Percentiles rank a stretch among this genome's conserved stretches.
Evolutionary conservation across 371 early-diverging fungal genomes (phyloP).

Genomic region (Amoeboaphelidium protococcarum): DNA sequence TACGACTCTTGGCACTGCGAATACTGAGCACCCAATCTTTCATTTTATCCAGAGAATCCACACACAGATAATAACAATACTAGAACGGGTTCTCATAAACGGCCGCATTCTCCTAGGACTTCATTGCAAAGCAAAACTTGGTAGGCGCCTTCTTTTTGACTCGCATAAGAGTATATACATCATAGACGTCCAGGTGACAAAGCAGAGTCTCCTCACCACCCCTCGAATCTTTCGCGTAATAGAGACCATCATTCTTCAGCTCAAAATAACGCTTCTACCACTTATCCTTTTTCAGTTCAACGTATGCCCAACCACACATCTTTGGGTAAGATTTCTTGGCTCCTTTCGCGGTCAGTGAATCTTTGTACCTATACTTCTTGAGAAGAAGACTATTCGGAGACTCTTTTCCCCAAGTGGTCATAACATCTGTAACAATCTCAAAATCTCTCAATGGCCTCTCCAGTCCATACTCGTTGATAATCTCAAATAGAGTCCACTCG

Average conservation of each 20-base stretch:
- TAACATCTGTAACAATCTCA: slow-evolving; percentile 51
- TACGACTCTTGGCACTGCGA: slow-evolving; percentile 29
- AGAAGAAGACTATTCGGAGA: slow-evolving; percentile 39
- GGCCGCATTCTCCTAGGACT: slow-evolving; percentile 38
- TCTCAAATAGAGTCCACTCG: slow-evolving; percentile 66
- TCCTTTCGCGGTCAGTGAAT: slow-evolving; percentile 13
- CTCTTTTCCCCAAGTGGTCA: slow-evolving; percentile 47
- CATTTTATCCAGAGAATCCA: slow-evolving; percentile 35
- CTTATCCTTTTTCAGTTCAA: slow-evolving; percentile 40
- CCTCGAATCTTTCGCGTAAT: slow-evolving; percentile 38
- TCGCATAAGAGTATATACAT: slow-evolving; percentile 39
- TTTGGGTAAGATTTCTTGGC: slow-evolving; percentile 7
- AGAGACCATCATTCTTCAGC: slow-evolving; percentile 29
- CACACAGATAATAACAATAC: slow-evolving; percentile 49
- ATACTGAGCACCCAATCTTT: slow-evolving; percentile 63
- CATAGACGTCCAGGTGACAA: slow-evolving; percentile 35
- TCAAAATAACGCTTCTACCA: slow-evolving; percentile 43
- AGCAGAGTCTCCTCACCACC: slow-evolving; percentile 25
- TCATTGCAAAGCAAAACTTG: slow-evolving; percentile 47
- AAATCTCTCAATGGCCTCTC: slow-evolving; percentile 63
- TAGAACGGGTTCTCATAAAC: slow-evolving; percentile 57
- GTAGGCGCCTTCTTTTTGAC: slow-evolving; percentile 38
- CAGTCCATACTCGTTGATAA: slow-evolving; percentile 43
- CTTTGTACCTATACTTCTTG: slow-evolving; percentile 29
- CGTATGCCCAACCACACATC: slow-evolving; percentile 29